These are phyloP conservation scores for Zasmidium cellare DNA, from an alignment of 2,329 filamentous ascomycete genomes.

Conservation along the genomic window DNA sequence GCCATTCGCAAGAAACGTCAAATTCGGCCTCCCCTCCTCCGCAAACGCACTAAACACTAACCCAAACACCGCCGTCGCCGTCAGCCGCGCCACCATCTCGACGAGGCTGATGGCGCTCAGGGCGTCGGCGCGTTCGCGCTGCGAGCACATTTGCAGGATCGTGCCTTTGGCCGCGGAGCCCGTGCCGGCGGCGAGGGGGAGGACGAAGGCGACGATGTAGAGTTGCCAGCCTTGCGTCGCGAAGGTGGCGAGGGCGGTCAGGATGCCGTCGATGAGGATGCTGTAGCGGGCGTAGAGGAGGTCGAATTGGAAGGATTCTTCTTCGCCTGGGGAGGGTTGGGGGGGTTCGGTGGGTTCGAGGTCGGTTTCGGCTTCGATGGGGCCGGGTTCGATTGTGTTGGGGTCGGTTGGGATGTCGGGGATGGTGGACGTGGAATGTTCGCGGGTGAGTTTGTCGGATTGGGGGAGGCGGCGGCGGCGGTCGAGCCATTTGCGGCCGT, in stretches of 20 bases:
- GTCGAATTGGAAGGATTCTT: slow-evolving; percentile 61
- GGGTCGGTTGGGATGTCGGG: slow-evolving; percentile 31
- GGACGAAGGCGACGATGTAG: slow-evolving; percentile 63
- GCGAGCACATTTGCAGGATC: slow-evolving; percentile 69
- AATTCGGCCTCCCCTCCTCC: slow-evolving; percentile 57
- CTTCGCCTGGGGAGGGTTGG: slow-evolving; percentile 29
- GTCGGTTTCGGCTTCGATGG: slow-evolving; percentile 36
- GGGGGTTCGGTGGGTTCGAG: slow-evolving; percentile 47
- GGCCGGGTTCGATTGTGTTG: slow-evolving; percentile 34
- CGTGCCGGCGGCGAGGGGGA: slow-evolving; percentile 69
- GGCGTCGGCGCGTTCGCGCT: slow-evolving; percentile 63
- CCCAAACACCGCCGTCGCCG: slow-evolving; percentile 65
- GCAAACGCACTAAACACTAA: slow-evolving; percentile 66
- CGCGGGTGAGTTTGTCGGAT: slow-evolving; percentile 16
- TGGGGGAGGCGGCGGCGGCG: slow-evolving; percentile 33
- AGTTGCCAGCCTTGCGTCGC: slow-evolving; percentile 67
- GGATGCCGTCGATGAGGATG: slow-evolving; percentile 62
- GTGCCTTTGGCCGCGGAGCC: slow-evolving; percentile 70
- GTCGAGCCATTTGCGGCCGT: slow-evolving; percentile 46
- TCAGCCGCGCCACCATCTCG: slow-evolving; percentile 66
- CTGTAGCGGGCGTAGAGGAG: slow-evolving; percentile 67
- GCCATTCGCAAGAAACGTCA: slow-evolving; percentile 69
- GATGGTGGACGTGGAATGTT: slow-evolving; percentile 19
- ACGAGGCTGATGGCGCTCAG: slow-evolving; percentile 69
- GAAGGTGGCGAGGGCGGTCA: slow-evolving; percentile 65